Base-by-base conservation (phyloP, 2,329 filamentous ascomycete genomes). In the Claviceps citrina region DNA sequence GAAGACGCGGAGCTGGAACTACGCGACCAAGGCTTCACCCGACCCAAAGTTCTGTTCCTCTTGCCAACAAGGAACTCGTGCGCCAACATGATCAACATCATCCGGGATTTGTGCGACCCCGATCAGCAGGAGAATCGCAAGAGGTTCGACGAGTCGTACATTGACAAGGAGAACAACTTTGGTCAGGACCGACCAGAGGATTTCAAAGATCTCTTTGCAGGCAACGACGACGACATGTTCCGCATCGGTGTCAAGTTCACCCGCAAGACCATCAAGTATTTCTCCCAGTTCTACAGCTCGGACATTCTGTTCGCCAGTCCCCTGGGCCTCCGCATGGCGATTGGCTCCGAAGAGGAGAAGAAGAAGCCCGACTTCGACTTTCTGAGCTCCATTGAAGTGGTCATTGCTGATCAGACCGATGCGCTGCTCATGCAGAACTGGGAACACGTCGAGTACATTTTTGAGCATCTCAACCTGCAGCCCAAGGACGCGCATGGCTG, bases 151-250 rank as follows among this genome's bases (percentile, higher is more conserved):
- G 87, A 95, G 41, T 75, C 74, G 2, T 98, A 87, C 59, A 69
- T 78, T 6, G 73, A 79, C 22, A 72, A 75, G 30, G 73, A 82
- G 18, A 43, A 52, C 32, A 75, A 73, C 30, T 80, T 85, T 49
- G 76, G 78, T 20, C 66, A 73, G 7, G 77, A 83, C 54, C 84
- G 85, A 54, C 81, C 91, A 0, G 80, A 79, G 3, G 91, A 96
- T 57, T 96, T 93, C 61, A 70, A 73, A 19, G 83, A 93, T 42
- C 70, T 96, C 0, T 98, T 98, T 54, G 80, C 80, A 45, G 91
- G 91, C 43, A 96, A 95, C 55, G 85, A 94, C 56, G 91, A 96
- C 56, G 91, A 98, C 62, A 91, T 93, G 73, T 98, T 96, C 64
- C 78, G 89, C 3, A 67, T 96, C 2, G 91, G 89, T n/a, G 62